Evolutionary conservation across 331 rosid species (phyloP).

Genomic region (Acacia concinna): DNA sequence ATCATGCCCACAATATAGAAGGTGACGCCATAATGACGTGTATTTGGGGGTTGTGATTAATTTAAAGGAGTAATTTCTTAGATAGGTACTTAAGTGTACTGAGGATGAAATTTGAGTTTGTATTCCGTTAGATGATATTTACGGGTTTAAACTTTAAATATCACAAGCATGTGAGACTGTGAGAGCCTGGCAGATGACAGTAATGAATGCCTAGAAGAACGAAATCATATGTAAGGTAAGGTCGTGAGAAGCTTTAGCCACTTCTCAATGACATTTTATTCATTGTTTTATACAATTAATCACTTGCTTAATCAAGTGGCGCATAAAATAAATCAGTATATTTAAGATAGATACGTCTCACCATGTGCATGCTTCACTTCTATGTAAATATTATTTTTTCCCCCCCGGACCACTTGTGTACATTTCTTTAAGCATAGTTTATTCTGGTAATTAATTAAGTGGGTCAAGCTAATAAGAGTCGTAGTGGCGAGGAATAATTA

Average conservation of each 20-base stretch:
- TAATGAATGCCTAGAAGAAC: slow-evolving; percentile 52
- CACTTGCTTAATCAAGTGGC: not conserved
- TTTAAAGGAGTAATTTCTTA: not conserved
- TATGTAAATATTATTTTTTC: not conserved
- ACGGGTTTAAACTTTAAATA: slow-evolving; percentile 33
- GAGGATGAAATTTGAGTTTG: slow-evolving; percentile 14
- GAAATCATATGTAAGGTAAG: slow-evolving; percentile 55
- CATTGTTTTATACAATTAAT: slow-evolving; percentile 17
- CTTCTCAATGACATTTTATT: slow-evolving; percentile 34
- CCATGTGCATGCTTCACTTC: slow-evolving; percentile 66
- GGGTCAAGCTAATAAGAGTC: slow-evolving; percentile 23
- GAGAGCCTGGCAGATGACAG: slow-evolving; percentile 37
- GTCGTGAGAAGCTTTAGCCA: slow-evolving; percentile 32
- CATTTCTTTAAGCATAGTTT: slow-evolving; percentile 32
- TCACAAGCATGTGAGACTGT: slow-evolving; percentile 43
- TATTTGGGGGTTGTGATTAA: not conserved
- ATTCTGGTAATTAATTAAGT: slow-evolving; percentile 18
- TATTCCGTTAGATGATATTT: slow-evolving; percentile 23
- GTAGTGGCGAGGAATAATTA: slow-evolving; percentile 22
- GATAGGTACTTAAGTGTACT: not conserved
- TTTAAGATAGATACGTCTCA: slow-evolving; percentile 46
- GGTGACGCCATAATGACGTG: slow-evolving; percentile 27
- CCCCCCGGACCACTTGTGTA: not conserved
- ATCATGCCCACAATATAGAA: not conserved
- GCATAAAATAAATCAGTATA: slow-evolving; percentile 26